A percentile compares a stretch with the other conserved stretches of the same genome.
Conservation (phyloP, 805 yeast genomes). For the Hanseniaspora vineae region DNA sequence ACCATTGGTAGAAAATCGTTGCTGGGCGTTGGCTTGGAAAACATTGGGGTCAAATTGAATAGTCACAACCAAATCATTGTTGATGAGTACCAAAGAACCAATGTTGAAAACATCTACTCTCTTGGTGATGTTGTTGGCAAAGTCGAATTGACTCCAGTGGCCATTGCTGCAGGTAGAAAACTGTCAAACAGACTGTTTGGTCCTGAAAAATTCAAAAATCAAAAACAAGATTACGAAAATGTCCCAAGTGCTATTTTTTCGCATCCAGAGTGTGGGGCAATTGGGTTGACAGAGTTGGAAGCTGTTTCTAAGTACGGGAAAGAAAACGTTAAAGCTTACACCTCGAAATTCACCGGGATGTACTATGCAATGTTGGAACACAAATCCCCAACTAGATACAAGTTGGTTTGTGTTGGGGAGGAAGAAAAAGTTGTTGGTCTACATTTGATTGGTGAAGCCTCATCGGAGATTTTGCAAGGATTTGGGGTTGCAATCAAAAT, state of each 20-base stretch:
- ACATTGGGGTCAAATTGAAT: conserved; percentile 57
- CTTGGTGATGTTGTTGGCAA: conserved; percentile 92
- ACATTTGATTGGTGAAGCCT: conserved; percentile 82
- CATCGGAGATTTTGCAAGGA: conserved; percentile 93
- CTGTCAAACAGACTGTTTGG: conserved; percentile 88
- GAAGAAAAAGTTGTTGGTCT: conserved; percentile 92
- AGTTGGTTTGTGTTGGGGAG: conserved; percentile 61
- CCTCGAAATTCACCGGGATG: conserved; percentile 80
- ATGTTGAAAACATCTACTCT: conserved; percentile 58
- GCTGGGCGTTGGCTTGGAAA: conserved; percentile 61
- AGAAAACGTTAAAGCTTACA: conserved; percentile 69
- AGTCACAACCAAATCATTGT: conserved; percentile 52
- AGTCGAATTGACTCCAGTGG: conserved; percentile 93
- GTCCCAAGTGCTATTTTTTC: conserved; percentile 95
- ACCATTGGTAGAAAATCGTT: conserved; percentile 83
- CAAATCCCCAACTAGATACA: conserved; percentile 82
- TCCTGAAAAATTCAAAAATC: conserved; percentile 49
- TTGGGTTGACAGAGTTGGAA: conserved; percentile 72
- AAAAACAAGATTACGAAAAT: conserved; percentile 74
- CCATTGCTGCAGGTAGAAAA: conserved; percentile 96
- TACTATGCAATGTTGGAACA: conserved; percentile 74
- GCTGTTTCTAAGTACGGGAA: conserved; percentile 73
- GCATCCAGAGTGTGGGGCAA: conserved; percentile 94
- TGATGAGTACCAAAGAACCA: conserved; percentile 82
- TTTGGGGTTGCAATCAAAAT: conserved; percentile 96